These are phyloP conservation scores for Plasmodium coatneyi DNA, from an alignment of 169 alveolate species.

Conservation along the genomic window DNA sequence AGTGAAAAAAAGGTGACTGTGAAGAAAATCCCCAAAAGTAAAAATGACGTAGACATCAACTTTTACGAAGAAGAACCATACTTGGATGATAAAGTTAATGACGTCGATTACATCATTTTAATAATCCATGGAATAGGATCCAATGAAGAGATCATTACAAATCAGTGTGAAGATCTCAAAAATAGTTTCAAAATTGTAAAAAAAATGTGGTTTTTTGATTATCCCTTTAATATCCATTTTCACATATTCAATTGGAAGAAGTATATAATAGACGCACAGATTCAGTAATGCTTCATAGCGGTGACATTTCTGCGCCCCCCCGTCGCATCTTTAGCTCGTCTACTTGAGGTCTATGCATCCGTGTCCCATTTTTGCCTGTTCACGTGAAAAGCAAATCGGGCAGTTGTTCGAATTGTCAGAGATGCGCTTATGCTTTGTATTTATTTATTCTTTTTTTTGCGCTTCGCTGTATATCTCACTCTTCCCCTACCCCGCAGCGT, in stretches of 20 bases:
- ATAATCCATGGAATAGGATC: constrained; percentile 86
- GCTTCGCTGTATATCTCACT: not conserved
- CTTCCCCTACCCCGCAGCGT: constrained; percentile 10
- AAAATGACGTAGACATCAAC: constrained; percentile 26
- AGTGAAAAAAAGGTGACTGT: not conserved
- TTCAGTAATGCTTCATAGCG: constrained; percentile 66
- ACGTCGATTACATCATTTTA: constrained; percentile 80
- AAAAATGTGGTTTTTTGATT: constrained; percentile 83
- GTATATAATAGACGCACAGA: constrained; percentile 86
- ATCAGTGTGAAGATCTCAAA: constrained; percentile 80
- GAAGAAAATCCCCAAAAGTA: constrained; percentile 16
- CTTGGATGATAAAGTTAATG: constrained; percentile 62
- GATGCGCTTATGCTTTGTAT: not conserved
- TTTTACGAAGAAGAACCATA: constrained; percentile 73
- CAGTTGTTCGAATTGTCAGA: not conserved
- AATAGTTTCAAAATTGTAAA: constrained; percentile 78
- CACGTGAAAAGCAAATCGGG: not conserved
- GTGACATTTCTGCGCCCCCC: not conserved
- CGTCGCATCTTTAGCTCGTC: not conserved
- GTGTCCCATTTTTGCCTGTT: not conserved
- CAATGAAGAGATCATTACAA: constrained; percentile 69
- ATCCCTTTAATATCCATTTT: constrained; percentile 77
- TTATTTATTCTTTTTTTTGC: not conserved
- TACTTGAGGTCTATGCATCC: not conserved
- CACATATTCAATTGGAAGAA: constrained; percentile 83